Evolutionary conservation across 768 basidiomycete genomes (phyloP), one percentile per base, ranked within the genome.

Genomic region (Hysterangium stoloniferum): DNA sequence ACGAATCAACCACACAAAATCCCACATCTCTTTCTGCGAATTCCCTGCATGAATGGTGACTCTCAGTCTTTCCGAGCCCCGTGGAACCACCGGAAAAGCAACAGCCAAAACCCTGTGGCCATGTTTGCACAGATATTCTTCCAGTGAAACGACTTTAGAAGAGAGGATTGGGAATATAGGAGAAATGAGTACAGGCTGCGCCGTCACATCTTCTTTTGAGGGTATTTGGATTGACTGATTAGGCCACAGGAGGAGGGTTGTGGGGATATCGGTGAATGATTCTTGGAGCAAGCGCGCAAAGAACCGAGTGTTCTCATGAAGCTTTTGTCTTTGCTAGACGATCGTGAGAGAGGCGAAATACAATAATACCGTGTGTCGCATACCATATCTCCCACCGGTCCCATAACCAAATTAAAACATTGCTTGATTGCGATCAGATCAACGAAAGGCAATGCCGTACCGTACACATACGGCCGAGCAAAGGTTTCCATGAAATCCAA

Each of bases 31-130:
- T 13, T 55, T 48, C 24, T 52, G 28, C 12, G 59, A 61, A 57
- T 72, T 71, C 12, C 56, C 63, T 6, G 71, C 66, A 51, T 72
- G 65, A 6, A 74, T 45, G 52, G 70, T 73, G 6, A 73, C 59
- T 48, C 72, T 48, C 3, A 74, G 64, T 9, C 72, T 55, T 52
- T 73, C 71, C 53, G 62, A 58, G 2, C 68, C 69, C 20, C 59
- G 63, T 1, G 71, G 71, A 0, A 74, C 72, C 1, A 70, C 72
- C 1, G 72, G 72, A 33, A 42, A 32, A 7, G 52, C 48, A 11
- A 60, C 58, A 5, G 58, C 56, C 5, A 45, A 20, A 11, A 19
- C 12, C n/a, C 9, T 31, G 13, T 31, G 33, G 20, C 44, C 44
- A 4, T 32, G 25, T 6, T 17, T 11, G 2, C 44, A n/a, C 11